Evolutionary conservation across 495 filamentous ascomycete species (phyloP).

Genomic region (Neurospora sp.): DNA sequence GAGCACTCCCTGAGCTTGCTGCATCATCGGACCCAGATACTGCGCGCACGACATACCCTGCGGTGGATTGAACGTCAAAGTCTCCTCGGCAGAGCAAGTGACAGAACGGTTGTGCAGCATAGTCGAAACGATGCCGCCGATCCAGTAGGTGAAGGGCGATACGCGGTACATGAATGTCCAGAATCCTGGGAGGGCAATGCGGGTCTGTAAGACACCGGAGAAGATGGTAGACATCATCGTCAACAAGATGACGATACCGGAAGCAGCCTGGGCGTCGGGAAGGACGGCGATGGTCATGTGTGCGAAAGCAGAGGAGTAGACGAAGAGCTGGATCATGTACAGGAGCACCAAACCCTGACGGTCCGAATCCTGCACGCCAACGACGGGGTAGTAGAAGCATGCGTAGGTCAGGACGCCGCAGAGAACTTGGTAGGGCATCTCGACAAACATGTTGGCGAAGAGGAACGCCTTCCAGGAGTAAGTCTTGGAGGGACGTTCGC

Average conservation of each 20-base stretch:
- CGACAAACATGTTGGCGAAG: slow-evolving; percentile 57
- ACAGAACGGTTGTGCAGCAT: slow-evolving; percentile 40
- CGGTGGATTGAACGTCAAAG: slow-evolving; percentile 41
- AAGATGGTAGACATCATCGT: slow-evolving; percentile 55
- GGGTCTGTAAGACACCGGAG: slow-evolving; percentile 31
- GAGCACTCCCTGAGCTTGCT: slow-evolving; percentile 25
- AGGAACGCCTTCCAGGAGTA: slow-evolving; percentile 68
- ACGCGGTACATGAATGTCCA: slow-evolving; percentile 68
- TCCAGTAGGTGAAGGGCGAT: slow-evolving; percentile 55
- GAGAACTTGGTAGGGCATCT: slow-evolving; percentile 60
- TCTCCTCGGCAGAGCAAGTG: slow-evolving; percentile 45
- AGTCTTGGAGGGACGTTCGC: slow-evolving; percentile 57
- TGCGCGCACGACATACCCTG: slow-evolving; percentile 15
- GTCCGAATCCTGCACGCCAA: slow-evolving; percentile 37
- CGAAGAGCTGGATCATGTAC: slow-evolving; percentile 43
- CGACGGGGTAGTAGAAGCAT: slow-evolving; percentile 54
- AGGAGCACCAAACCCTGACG: slow-evolving; percentile 52
- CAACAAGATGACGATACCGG: slow-evolving; percentile 49
- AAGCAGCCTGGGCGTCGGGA: slow-evolving; percentile 51
- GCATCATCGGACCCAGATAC: slow-evolving; percentile 14
- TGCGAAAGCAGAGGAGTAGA: slow-evolving; percentile 53
- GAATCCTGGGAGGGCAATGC: slow-evolving; percentile 46
- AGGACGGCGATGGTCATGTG: slow-evolving; percentile 57
- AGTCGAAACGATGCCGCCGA: slow-evolving; percentile 41
- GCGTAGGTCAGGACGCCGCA: slow-evolving; percentile 49